Evolutionary conservation across 2,329 filamentous ascomycete species (phyloP).

Genomic region (Hypoxylon sp.): DNA sequence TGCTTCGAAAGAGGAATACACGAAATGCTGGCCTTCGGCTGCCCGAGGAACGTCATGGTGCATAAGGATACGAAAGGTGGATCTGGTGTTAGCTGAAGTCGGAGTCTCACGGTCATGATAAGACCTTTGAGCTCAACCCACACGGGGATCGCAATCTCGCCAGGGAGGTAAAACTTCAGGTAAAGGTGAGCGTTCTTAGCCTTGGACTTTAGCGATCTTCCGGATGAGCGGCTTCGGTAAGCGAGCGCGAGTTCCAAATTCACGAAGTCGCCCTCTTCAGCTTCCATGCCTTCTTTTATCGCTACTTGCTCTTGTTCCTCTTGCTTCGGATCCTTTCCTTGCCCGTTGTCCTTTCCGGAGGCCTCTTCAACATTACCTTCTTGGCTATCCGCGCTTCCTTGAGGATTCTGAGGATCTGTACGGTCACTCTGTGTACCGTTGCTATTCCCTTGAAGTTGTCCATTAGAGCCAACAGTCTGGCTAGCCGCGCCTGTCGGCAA

Average conservation of each 20-base stretch:
- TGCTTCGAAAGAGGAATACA: conserved; percentile 75
- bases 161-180: conserved; percentile 73
- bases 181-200: conserved; percentile 78
- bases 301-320: conserved; percentile 51
- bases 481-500: conserved; percentile 75
- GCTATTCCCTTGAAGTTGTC: conserved; percentile 59
- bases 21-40: conserved; percentile 75
- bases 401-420: conserved; percentile 51
- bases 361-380: conserved; percentile 47
- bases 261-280: conserved; percentile 80
- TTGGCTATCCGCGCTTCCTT: conserved; percentile 42
- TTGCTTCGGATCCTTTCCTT: conserved; percentile 47
- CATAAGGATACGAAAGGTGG: conserved; percentile 80
- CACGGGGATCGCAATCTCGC: conserved; percentile 64
- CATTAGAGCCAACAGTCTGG: conserved; percentile 65
- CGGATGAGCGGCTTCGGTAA: conserved; percentile 70
- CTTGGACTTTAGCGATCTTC: conserved; percentile 67
- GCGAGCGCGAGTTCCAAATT: conserved; percentile 80
- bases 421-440: conserved; percentile 58
- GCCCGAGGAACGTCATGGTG: conserved; percentile 77
- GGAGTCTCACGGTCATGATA: conserved; percentile 73
- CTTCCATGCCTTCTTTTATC: conserved; percentile 70
- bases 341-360: conserved; percentile 41
- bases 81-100: conserved; percentile 77
- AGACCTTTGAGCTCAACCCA: conserved; percentile 80